phyloP scores from a whole-genome alignment of 2,329 filamentous ascomycete species.

The Sporothrix schenckii region DNA sequence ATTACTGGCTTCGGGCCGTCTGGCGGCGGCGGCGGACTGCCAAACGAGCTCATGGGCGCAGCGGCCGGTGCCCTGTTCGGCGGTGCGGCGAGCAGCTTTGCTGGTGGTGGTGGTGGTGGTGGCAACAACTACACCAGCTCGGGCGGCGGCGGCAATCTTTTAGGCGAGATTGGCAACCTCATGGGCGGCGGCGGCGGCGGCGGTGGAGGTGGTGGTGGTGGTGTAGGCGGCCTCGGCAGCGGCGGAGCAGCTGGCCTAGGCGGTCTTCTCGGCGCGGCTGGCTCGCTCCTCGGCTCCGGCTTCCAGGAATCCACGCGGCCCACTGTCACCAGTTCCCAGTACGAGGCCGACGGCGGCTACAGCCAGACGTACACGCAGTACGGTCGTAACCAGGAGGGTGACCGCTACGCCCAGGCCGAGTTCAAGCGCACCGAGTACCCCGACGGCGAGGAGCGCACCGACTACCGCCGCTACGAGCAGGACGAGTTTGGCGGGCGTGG shows the following conservation, averaged over 20 bases:
- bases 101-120: slow-evolving; percentile 52
- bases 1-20: slow-evolving; percentile 42
- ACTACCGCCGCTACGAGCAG: slow-evolving; percentile 65
- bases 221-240: background rate
- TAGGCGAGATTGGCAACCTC: slow-evolving; percentile 21
- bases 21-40: slow-evolving; percentile 49
- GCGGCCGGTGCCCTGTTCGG: slow-evolving; percentile 59
- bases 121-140: slow-evolving; percentile 43
- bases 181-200: background rate
- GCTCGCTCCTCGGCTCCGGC: slow-evolving; percentile 59
- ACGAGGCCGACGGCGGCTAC: slow-evolving; percentile 62
- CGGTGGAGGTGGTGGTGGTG: slow-evolving; percentile 8
- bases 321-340: slow-evolving; percentile 51
- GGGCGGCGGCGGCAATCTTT: slow-evolving; percentile 25
- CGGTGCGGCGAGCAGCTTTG: slow-evolving; percentile 2
- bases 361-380: slow-evolving; percentile 65
- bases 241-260: slow-evolving; percentile 59
- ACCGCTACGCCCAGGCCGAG: slow-evolving; percentile 64
- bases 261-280: slow-evolving; percentile 70
- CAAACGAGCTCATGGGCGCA: slow-evolving; percentile 60
- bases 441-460: slow-evolving; percentile 59
- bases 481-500: slow-evolving; percentile 45
- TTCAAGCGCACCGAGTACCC: slow-evolving; percentile 61
- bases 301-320: slow-evolving; percentile 54
- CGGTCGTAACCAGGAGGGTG: slow-evolving; percentile 53